phyloP scores from a whole-genome alignment of 2,329 filamentous ascomycete species.

The Atkinsonella texensis region DNA sequence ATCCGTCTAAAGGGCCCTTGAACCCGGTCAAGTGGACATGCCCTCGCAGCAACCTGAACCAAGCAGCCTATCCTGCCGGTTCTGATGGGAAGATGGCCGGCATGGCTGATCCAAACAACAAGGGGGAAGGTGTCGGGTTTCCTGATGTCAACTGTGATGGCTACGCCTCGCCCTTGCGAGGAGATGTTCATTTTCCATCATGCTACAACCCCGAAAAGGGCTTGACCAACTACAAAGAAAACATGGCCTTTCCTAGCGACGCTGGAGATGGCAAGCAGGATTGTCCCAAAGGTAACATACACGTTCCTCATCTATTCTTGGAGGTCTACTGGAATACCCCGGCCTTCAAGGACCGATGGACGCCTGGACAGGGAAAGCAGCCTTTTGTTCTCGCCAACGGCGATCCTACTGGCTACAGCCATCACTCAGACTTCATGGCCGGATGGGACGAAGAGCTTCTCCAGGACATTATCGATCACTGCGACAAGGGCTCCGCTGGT shows the following conservation, averaged over 20 bases:
- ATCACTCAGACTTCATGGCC: slow-evolving; percentile 62
- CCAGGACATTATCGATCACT: slow-evolving; percentile 55
- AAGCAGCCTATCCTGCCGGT: slow-evolving; percentile 38
- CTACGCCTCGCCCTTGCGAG: slow-evolving; percentile 46
- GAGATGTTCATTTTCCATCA: slow-evolving; percentile 60
- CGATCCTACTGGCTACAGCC: slow-evolving; percentile 57
- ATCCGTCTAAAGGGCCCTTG: slow-evolving; percentile 38
- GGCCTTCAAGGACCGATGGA: slow-evolving; percentile 39
- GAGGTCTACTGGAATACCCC: slow-evolving; percentile 51
- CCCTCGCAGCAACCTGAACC: slow-evolving; percentile 38
- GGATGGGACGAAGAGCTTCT: slow-evolving; percentile 57
- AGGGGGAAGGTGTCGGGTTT: slow-evolving; percentile 51
- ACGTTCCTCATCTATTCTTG: slow-evolving; percentile 45
- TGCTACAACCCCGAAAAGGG: slow-evolving; percentile 58
- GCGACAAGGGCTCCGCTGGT: slow-evolving; percentile 44
- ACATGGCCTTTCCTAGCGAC: slow-evolving; percentile 51
- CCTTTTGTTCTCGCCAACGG: slow-evolving; percentile 60
- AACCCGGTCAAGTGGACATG: slow-evolving; percentile 49
- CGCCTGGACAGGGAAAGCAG: slow-evolving; percentile 39
- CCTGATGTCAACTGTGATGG: slow-evolving; percentile 58
- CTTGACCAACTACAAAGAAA: slow-evolving; percentile 47
- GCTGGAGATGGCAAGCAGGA: slow-evolving; percentile 34
- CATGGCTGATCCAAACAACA: slow-evolving; percentile 40
- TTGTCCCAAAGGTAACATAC: slow-evolving; percentile 42
- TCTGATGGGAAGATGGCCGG: slow-evolving; percentile 45